Evolutionary conservation across 305 asterid species (phyloP).

Genomic region (Fraxinus albicans): DNA sequence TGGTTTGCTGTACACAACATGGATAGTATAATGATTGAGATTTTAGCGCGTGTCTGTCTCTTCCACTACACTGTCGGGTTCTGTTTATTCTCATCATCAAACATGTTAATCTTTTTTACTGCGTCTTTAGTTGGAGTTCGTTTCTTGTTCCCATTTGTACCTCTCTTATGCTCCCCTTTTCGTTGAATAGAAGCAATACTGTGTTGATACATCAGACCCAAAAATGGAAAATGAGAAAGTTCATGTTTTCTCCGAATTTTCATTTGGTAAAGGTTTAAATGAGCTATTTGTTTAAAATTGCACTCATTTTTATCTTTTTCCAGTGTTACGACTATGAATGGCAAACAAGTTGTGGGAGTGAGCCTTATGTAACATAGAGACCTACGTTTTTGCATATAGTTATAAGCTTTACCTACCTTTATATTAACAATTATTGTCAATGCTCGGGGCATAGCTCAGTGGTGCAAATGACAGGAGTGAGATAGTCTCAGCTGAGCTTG

Average conservation of each 20-base stretch:
- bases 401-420: neutral
- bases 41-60: neutral
- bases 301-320: neutral
- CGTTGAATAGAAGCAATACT: neutral
- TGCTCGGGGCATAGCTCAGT: no score
- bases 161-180: neutral
- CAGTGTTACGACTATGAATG: neutral
- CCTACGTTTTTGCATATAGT: neutral
- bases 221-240: neutral
- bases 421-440: neutral
- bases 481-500: no score
- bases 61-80: neutral
- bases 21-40: neutral
- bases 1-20: neutral
- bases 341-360: no score
- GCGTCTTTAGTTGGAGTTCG: neutral
- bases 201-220: neutral
- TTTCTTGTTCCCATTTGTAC: neutral
- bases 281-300: neutral
- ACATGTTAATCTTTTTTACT: neutral
- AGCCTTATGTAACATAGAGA: no score
- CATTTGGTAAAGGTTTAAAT: neutral
- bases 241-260: neutral
- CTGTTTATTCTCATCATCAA: neutral
- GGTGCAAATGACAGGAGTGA: no score